Evolutionary conservation across 805 yeast species (phyloP).

Genomic region (Yarrowia divulgata): DNA sequence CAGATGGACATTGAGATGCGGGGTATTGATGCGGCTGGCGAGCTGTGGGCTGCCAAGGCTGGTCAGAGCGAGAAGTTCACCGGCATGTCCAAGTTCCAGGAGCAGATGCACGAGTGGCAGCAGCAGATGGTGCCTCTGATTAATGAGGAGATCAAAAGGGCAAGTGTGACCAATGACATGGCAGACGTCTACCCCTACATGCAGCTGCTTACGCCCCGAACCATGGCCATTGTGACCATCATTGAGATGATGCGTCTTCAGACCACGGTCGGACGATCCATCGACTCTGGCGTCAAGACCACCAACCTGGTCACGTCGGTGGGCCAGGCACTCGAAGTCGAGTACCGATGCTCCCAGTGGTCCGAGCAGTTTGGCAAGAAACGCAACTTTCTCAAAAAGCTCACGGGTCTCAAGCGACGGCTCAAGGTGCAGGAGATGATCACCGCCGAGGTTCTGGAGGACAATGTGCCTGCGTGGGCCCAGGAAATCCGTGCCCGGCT

Average conservation of each 20-base stretch:
- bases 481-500: slow-evolving; percentile 67
- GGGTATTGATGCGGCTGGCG: slow-evolving; percentile 84
- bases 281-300: slow-evolving; percentile 78
- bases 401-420: slow-evolving; percentile 18
- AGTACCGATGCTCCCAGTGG: slow-evolving; percentile 56
- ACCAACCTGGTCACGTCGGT: slow-evolving; percentile 82
- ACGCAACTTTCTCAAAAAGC: slow-evolving; percentile 15
- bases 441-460: slow-evolving; percentile 21
- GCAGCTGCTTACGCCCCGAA: slow-evolving; percentile 73
- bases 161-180: slow-evolving; percentile 47
- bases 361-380: slow-evolving; percentile 40
- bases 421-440: slow-evolving; percentile 21
- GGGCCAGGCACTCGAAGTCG: slow-evolving; percentile 84
- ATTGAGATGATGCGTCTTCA: slow-evolving; percentile 78
- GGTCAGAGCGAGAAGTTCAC: slow-evolving; percentile 52
- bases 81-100: slow-evolving; percentile 19
- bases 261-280: slow-evolving; percentile 67
- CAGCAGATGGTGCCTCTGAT: slow-evolving; percentile 73
- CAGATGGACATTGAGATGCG: slow-evolving; percentile 77
- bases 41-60: slow-evolving; percentile 85
- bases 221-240: slow-evolving; percentile 82
- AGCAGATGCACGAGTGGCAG: slow-evolving; percentile 82
- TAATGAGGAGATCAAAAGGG: slow-evolving; percentile 67
- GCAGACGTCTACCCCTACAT: slow-evolving; percentile 62
- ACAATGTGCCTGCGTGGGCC: slow-evolving; percentile 57